Conservation (phyloP, 805 yeast species). For the Millerago galiae region DNA sequence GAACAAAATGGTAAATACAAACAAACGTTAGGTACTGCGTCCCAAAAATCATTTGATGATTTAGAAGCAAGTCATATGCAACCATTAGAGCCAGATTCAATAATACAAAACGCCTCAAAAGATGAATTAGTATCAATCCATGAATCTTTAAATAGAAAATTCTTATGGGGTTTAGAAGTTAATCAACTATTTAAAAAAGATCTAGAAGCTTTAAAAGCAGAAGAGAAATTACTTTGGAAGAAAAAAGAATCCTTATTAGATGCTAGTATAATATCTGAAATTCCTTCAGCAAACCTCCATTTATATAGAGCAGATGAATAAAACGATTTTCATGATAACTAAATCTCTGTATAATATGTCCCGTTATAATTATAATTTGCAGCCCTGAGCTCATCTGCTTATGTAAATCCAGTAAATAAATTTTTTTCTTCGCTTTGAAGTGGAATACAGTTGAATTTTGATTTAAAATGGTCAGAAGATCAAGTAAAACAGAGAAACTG, state of each 20-base stretch:
- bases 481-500: neutral
- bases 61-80: slow-evolving; percentile 12
- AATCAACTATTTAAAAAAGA: slow-evolving; percentile 30
- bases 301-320: neutral
- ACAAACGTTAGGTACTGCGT: neutral
- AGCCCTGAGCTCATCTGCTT: slow-evolving; percentile 1
- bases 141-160: slow-evolving; percentile 26
- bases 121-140: slow-evolving; percentile 19
- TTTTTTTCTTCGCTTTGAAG: neutral
- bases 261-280: slow-evolving; percentile 32
- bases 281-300: slow-evolving; percentile 7
- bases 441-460: too few relatives aligned
- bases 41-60: slow-evolving; percentile 8
- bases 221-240: slow-evolving; percentile 32
- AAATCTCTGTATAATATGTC: neutral
- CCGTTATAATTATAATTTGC: neutral
- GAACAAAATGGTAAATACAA: slow-evolving; percentile 9
- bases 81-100: slow-evolving; percentile 15
- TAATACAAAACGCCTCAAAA: slow-evolving; percentile 8
- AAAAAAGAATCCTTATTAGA: slow-evolving; percentile 38
- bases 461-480: neutral
- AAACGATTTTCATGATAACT: neutral
- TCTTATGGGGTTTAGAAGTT: slow-evolving; percentile 33
- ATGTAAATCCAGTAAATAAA: neutral
- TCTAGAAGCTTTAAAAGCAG: slow-evolving; percentile 25